These are phyloP conservation scores for Pseudogymnoascus sp. DNA, from an alignment of 2,329 filamentous ascomycete species.

Conservation along the genomic window DNA sequence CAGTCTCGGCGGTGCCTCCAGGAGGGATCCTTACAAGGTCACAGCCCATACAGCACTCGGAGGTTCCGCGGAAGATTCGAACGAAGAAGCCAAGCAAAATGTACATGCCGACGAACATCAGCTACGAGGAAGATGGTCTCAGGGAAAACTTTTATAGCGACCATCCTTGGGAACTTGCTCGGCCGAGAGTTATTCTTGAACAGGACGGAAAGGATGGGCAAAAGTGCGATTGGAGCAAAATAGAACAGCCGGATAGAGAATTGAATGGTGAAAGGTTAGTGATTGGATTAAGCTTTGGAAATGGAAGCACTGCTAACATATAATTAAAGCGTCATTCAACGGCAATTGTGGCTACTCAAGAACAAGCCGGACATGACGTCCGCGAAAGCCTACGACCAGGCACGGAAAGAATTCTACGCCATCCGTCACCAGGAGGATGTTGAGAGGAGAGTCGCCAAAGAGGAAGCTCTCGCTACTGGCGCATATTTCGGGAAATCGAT, in stretches of 20 bases:
- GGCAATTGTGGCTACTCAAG: constrained; percentile 79
- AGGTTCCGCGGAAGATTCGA: constrained; percentile 28
- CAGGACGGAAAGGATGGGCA: constrained; percentile 75
- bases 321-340: constrained; percentile 71
- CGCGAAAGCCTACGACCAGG: constrained; percentile 73
- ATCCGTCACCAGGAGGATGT: constrained; percentile 78
- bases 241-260: constrained; percentile 67
- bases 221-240: constrained; percentile 69
- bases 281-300: neutral
- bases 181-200: constrained; percentile 80
- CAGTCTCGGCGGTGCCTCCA: constrained; percentile 40
- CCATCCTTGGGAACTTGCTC: constrained; percentile 94
- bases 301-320: constrained; percentile 15
- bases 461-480: constrained; percentile 80
- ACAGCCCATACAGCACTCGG: constrained; percentile 42
- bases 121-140: constrained; percentile 77
- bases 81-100: constrained; percentile 62
- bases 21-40: constrained; percentile 51
- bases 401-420: constrained; percentile 84
- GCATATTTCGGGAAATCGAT: constrained; percentile 79
- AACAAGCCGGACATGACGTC: constrained; percentile 51
- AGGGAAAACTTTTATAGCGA: constrained; percentile 81
- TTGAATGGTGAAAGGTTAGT: constrained; percentile 78
- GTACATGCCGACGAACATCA: constrained; percentile 72
- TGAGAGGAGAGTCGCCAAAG: constrained; percentile 71